These are phyloP conservation scores for Citrus mangshanensis DNA, from an alignment of 345 rosid genomes.

Conservation along the genomic window DNA sequence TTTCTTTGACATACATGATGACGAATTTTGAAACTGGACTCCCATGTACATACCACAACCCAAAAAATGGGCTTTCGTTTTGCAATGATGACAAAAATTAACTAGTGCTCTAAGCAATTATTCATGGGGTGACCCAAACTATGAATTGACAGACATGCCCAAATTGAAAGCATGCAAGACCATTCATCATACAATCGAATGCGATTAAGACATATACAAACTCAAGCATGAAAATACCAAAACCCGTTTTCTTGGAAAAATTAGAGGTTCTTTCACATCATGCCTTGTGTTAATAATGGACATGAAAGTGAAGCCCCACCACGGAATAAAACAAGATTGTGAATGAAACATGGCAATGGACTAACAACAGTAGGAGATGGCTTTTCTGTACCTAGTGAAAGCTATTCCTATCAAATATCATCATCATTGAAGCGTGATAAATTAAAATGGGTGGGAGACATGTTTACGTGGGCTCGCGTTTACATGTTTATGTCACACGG, in stretches of 20 bases:
- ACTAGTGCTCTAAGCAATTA: neutral
- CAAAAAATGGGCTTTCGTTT: neutral
- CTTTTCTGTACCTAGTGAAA: neutral
- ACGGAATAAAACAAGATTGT: neutral
- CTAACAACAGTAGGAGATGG: neutral
- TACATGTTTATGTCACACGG: neutral
- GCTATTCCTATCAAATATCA: neutral
- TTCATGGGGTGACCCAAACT: neutral
- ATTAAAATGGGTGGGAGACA: neutral
- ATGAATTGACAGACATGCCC: neutral
- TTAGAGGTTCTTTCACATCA: neutral
- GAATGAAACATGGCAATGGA: neutral
- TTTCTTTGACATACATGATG: neutral
- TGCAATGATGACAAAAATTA: neutral
- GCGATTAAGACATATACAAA: neutral
- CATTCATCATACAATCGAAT: neutral
- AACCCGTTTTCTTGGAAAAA: neutral
- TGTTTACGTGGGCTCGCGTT: neutral
- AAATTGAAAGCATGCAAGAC: neutral
- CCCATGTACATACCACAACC: neutral
- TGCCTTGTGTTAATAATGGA: neutral
- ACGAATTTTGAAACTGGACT: neutral
- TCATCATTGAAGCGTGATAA: conserved; percentile 7
- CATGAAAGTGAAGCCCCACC: neutral
- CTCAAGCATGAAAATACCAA: neutral